These are phyloP conservation scores for Myochromella boudieri DNA, from an alignment of 768 basidiomycete species.

Conservation along the genomic window DNA sequence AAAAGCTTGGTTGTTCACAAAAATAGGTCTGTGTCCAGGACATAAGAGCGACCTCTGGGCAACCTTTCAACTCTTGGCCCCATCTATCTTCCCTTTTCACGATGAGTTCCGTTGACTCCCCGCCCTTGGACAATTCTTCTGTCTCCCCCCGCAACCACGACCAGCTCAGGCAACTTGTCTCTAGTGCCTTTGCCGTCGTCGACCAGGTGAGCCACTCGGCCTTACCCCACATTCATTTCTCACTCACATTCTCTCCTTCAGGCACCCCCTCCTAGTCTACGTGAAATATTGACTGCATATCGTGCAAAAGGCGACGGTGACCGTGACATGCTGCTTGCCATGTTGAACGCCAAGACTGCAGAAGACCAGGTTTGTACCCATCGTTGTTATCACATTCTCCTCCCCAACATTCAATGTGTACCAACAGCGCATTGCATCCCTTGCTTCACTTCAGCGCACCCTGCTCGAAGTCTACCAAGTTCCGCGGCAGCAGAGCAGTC, in stretches of 20 bases:
- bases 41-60: slow-evolving; percentile 45
- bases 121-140: slow-evolving; percentile 28
- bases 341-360: slow-evolving; percentile 89
- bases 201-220: slow-evolving; percentile 35
- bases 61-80: slow-evolving; percentile 39
- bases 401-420: slow-evolving; percentile 2
- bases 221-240: slow-evolving; percentile 2
- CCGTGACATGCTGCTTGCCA: slow-evolving; percentile 85
- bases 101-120: slow-evolving; percentile 36
- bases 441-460: slow-evolving; percentile 68
- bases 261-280: slow-evolving; percentile 77
- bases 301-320: slow-evolving; percentile 86
- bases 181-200: slow-evolving; percentile 38
- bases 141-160: slow-evolving; percentile 25
- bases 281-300: slow-evolving; percentile 88
- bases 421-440: slow-evolving; percentile 66
- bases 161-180: slow-evolving; percentile 34
- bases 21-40: slow-evolving; percentile 43
- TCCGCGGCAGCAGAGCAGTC: slow-evolving; percentile 20
- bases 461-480: slow-evolving; percentile 62
- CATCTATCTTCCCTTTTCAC: slow-evolving; percentile 28
- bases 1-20: slow-evolving; percentile 44
- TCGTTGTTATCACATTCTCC: neutral
- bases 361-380: slow-evolving; percentile 78
- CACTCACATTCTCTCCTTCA: slow-evolving; percentile 27